A percentile compares a stretch with the other conserved stretches of the same genome.
Conservation (phyloP, 169 alveolate genomes). For the Neospora caninum region DNA sequence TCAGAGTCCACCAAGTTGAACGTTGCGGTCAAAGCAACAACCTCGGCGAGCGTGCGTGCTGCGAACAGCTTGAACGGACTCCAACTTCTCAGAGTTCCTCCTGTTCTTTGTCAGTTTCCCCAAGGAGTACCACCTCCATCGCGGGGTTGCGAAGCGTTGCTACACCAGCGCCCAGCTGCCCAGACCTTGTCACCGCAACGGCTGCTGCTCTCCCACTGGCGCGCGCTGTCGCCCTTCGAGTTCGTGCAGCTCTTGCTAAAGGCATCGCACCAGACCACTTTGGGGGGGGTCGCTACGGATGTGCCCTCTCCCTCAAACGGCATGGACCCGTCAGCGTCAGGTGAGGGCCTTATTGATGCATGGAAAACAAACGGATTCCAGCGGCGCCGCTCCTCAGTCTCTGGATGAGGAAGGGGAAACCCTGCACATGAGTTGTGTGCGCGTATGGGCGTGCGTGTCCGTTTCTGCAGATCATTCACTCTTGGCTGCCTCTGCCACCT, state of each 20-base stretch:
- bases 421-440: no score
- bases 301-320: background rate
- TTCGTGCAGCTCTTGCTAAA: background rate
- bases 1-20: background rate
- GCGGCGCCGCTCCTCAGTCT: no score
- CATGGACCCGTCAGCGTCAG: constrained; percentile 37
- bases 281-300: constrained; percentile 2
- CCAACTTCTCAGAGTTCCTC: background rate
- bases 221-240: constrained; percentile 15
- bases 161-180: background rate
- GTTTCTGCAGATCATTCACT: background rate
- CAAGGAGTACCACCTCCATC: background rate
- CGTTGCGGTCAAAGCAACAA: background rate
- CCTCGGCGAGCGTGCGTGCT: background rate
- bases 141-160: background rate
- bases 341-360: background rate
- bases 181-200: background rate
- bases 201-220: constrained; percentile 1
- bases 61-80: background rate
- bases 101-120: background rate
- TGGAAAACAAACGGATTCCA: no score
- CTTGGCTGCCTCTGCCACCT: constrained; percentile 29
- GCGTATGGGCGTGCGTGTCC: background rate
- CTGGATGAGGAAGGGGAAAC: no score
- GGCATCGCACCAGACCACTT: background rate